Evolutionary conservation across 2,329 filamentous ascomycete species (phyloP).

Genomic region (Biscogniauxia marginata): DNA sequence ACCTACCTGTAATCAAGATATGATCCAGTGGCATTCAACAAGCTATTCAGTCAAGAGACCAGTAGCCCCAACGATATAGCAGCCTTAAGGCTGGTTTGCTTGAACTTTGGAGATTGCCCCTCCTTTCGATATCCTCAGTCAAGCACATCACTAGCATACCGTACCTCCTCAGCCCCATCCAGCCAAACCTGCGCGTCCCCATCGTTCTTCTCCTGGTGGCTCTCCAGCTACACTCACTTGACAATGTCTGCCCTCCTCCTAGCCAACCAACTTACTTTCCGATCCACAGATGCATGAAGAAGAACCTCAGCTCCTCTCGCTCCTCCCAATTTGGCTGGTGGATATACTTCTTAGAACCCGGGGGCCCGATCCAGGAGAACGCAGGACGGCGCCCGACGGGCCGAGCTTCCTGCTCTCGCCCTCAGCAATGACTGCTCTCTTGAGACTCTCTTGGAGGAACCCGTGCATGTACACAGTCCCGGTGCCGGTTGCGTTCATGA

Average conservation of each 20-base stretch:
- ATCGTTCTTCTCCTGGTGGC: slow-evolving; percentile 11
- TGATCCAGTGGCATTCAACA: too few relatives aligned
- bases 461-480: slow-evolving; percentile 12
- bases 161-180: slow-evolving; percentile 15
- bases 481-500: slow-evolving; percentile 13
- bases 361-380: slow-evolving; percentile 1
- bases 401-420: neutral
- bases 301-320: slow-evolving; percentile 6
- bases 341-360: slow-evolving; percentile 1
- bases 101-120: neutral
- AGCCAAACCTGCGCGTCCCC: slow-evolving; percentile 16
- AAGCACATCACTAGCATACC: slow-evolving; percentile 21
- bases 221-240: slow-evolving; percentile 10
- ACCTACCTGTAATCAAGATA: too few relatives aligned
- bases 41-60: too few relatives aligned
- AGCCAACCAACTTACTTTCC: slow-evolving; percentile 11
- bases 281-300: slow-evolving; percentile 15
- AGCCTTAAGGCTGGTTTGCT: too few relatives aligned
- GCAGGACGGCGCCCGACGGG: slow-evolving; percentile 9
- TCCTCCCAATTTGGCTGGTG: slow-evolving; percentile 16
- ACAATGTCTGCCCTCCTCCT: slow-evolving; percentile 15
- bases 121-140: slow-evolving; percentile 6
- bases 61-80: too few relatives aligned
- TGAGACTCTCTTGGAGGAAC: slow-evolving; percentile 15
- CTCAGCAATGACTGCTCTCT: slow-evolving; percentile 6